Evolutionary conservation across 331 rosid species (phyloP), one percentile per base, ranked within the genome.

Genomic region (Malus hybrid): DNA sequence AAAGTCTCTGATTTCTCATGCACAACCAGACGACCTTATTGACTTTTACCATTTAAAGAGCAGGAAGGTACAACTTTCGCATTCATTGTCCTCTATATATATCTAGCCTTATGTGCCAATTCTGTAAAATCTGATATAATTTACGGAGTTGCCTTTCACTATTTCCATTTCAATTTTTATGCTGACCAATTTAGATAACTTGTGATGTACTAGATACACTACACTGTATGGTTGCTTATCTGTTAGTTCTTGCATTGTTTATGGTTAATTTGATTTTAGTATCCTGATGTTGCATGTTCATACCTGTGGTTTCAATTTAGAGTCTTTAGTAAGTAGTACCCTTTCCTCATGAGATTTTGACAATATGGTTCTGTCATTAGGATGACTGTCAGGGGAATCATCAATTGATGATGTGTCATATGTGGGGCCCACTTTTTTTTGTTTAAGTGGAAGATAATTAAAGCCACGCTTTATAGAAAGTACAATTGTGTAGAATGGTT

Each of bases 11-110:
- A 76, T 76, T 27, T 76, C 80, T 29, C n/a, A 59, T 76, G 75
- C 80, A 29, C 80, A 76, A 42, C 80, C 75, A 0, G 80, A 76
- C 10, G 80, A 76, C 69, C 80, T 76, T 42, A 76, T 76, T 69
- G 80, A 76, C 62, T 76, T 76, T 56, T 76, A 76, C 62, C 80
- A 76, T 76, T 28, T 76, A 20, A 76, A 76, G 61, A 67, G 69
- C 80, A 76, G 67, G 59, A 76, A 76, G 79, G 79, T 76, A 76
- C 16, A 10, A 55, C 42, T 32, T 54, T 5, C 8, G 27, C 34
- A 50, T 36, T 65, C 10, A 12, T 52, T 65, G 6, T 19, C 6
- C 7, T 4, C 54, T 52, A 13, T n/a, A 48, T 29, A n/a, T n/a
- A 10, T 31, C 19, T 11, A 31, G 48, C 44, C 33, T 14, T 28